A percentile compares a stretch with the other conserved stretches of the same genome.
Evolutionary conservation across 2,329 filamentous ascomycete genomes (phyloP).

Genomic region (Capronia americana): DNA sequence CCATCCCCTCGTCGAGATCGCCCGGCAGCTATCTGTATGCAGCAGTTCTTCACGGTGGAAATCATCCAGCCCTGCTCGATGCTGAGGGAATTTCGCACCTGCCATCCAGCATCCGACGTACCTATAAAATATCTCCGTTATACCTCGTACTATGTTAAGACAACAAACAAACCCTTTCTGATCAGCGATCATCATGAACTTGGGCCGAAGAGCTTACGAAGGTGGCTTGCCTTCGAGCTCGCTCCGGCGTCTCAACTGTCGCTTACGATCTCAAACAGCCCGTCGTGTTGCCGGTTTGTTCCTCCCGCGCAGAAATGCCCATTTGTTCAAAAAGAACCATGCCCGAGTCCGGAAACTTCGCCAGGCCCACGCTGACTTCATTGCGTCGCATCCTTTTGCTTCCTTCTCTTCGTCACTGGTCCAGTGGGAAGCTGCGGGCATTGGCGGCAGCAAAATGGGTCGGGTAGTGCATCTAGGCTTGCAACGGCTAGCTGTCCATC

Average conservation of each 20-base stretch:
- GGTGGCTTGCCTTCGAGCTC: constrained; percentile 22
- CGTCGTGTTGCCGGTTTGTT: constrained; percentile 11
- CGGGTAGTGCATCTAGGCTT: constrained; percentile 30
- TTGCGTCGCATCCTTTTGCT: constrained; percentile 33
- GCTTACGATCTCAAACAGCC: constrained; percentile 24
- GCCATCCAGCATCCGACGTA: not conserved
- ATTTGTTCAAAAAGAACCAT: constrained; percentile 14
- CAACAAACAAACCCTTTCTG: not conserved
- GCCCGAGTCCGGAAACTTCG: constrained; percentile 22
- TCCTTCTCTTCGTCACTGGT: constrained; percentile 19
- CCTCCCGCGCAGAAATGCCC: constrained; percentile 12
- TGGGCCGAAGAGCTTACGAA: constrained; percentile 10
- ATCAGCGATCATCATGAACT: not conserved
- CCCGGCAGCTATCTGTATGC: not conserved
- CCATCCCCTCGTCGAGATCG: not conserved
- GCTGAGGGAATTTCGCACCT: constrained; percentile 24
- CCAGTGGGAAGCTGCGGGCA: constrained; percentile 24
- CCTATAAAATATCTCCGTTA: not conserved
- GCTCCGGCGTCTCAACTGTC: constrained; percentile 13
- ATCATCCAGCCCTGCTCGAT: not conserved
- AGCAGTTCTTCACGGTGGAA: not conserved
- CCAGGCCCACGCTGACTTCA: constrained; percentile 35
- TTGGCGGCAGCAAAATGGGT: constrained; percentile 27
- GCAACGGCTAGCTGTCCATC: constrained; percentile 26
- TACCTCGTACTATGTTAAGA: not conserved